These are phyloP conservation scores for Ascomycota sp. DNA, from an alignment of 2,329 filamentous ascomycete genomes.

Conservation along the genomic window DNA sequence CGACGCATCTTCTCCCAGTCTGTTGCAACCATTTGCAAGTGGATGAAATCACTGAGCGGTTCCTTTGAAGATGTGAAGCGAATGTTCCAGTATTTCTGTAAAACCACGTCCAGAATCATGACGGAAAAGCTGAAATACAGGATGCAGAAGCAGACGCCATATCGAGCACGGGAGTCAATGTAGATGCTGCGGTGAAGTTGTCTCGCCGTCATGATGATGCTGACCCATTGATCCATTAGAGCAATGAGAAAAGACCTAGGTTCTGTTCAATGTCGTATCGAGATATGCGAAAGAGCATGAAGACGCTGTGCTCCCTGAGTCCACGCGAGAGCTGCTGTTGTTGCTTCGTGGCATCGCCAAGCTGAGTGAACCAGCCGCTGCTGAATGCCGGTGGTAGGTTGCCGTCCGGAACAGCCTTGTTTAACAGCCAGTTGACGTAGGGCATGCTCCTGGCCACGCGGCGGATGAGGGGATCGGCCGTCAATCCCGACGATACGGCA, in stretches of 20 bases:
- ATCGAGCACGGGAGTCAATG: slow-evolving; percentile 10
- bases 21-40: slow-evolving; percentile 7
- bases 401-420: slow-evolving; percentile 10
- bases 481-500: neutral
- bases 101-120: slow-evolving; percentile 15
- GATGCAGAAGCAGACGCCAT: slow-evolving; percentile 17
- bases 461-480: slow-evolving; percentile 2
- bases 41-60: slow-evolving; percentile 10
- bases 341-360: slow-evolving; percentile 13
- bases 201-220: slow-evolving; percentile 13
- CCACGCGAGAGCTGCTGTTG: slow-evolving; percentile 14
- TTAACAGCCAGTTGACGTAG: slow-evolving; percentile 15
- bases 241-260: slow-evolving; percentile 16
- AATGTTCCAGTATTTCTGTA: slow-evolving; percentile 15
- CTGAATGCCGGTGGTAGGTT: slow-evolving; percentile 11
- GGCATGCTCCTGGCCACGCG: slow-evolving; percentile 11
- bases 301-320: slow-evolving; percentile 17
- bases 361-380: slow-evolving; percentile 15
- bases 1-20: slow-evolving; percentile 5
- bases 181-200: slow-evolving; percentile 10
- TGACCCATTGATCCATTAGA: slow-evolving; percentile 18
- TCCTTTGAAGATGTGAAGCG: slow-evolving; percentile 13
- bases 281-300: slow-evolving; percentile 15
- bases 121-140: slow-evolving; percentile 18
- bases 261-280: slow-evolving; percentile 16